A percentile compares a stretch with the other conserved stretches of the same genome.
Conservation (phyloP, 768 basidiomycete genomes). For the Termitomyces eurrhizus region DNA sequence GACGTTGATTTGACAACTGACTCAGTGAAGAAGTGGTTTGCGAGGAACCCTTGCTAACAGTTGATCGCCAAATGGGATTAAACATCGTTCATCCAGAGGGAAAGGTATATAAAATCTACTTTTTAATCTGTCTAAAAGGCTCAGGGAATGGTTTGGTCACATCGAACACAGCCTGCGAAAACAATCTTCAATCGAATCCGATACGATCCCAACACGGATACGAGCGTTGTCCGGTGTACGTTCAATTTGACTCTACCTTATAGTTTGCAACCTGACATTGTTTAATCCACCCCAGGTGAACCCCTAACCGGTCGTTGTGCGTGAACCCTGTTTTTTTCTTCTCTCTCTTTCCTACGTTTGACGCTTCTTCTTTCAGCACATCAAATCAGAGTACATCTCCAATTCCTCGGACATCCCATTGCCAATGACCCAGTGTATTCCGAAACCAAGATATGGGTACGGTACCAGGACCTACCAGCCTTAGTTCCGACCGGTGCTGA, state of each 20-base stretch:
- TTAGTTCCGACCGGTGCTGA: neutral
- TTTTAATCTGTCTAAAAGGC: neutral
- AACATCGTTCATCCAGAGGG: conserved; percentile 96
- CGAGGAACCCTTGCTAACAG: conserved; percentile 82
- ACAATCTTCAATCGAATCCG: conserved; percentile 82
- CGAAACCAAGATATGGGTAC: conserved; percentile 71
- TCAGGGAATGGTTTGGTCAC: neutral
- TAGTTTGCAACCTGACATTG: neutral
- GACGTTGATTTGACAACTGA: neutral
- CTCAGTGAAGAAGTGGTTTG: conserved; percentile 75
- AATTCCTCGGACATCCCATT: conserved; percentile 90
- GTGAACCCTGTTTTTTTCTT: conserved; percentile 26
- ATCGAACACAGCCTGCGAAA: conserved; percentile 61
- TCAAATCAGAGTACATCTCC: conserved; percentile 95
- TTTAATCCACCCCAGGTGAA: conserved; percentile 45
- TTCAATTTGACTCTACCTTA: conserved; percentile 8
- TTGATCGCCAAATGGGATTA: conserved; percentile 95
- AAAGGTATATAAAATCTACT: conserved; percentile 51
- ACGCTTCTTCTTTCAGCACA: conserved; percentile 58
- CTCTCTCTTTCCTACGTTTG: conserved; percentile 4
- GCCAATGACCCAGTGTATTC: conserved; percentile 96
- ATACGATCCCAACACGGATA: conserved; percentile 77
- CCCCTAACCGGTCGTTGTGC: conserved; percentile 91
- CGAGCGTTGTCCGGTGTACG: conserved; percentile 84
- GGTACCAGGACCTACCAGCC: conserved; percentile 35